phyloP scores from a whole-genome alignment of 495 filamentous ascomycete species.

The Acidomyces sp. region DNA sequence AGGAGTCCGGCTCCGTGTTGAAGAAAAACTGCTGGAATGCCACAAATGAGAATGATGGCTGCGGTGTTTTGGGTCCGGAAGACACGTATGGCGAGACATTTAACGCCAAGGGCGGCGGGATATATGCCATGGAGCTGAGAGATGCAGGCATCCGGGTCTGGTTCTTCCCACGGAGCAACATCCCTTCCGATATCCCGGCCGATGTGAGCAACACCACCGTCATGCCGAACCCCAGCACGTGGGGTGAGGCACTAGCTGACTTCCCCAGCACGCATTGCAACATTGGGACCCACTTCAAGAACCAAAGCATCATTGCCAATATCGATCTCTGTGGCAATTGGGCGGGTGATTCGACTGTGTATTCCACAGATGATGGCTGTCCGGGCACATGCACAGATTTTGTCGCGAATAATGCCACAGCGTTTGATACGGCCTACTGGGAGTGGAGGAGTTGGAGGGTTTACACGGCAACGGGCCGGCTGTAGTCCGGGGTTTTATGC shows the following conservation, averaged over 20 bases:
- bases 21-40: conserved; percentile 30
- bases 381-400: conserved; percentile 33
- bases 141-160: conserved; percentile 36
- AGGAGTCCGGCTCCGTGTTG: conserved; percentile 27
- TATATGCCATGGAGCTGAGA: conserved; percentile 38
- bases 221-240: conserved; percentile 37
- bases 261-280: conserved; percentile 40
- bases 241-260: conserved; percentile 37
- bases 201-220: conserved; percentile 25
- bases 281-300: conserved; percentile 35
- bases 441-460: conserved; percentile 38
- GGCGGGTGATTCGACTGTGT: conserved; percentile 28
- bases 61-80: conserved; percentile 30
- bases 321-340: conserved; percentile 39
- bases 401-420: conserved; percentile 30
- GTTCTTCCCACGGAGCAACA: conserved; percentile 34
- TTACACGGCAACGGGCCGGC: conserved; percentile 19
- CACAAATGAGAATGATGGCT: conserved; percentile 33
- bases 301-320: conserved; percentile 40
- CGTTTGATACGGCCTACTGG: conserved; percentile 38
- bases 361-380: conserved; percentile 32
- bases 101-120: conserved; percentile 37
- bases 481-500: too few relatives aligned
- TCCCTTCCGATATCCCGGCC: conserved; percentile 24
- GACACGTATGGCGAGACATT: conserved; percentile 33